Conservation (phyloP, 2,329 filamentous ascomycete species). For the Daldinia sp. region DNA sequence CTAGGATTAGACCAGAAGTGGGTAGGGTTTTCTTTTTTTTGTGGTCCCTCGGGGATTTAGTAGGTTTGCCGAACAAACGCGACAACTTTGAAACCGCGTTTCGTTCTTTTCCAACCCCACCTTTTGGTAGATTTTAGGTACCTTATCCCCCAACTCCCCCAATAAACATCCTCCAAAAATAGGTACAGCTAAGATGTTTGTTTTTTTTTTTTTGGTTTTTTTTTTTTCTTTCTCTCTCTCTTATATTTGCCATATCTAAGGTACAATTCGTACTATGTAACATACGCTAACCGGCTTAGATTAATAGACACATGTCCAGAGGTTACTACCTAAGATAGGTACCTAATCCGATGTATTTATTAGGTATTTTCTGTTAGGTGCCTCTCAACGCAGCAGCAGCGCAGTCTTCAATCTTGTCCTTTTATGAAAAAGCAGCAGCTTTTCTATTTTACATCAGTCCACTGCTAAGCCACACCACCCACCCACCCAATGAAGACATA, state of each 20-base stretch:
- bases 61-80: slow-evolving; percentile 21
- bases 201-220: too few relatives aligned
- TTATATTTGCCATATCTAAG: too few relatives aligned
- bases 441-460: not conserved
- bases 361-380: too few relatives aligned
- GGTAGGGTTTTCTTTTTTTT: slow-evolving; percentile 33
- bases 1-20: slow-evolving; percentile 26
- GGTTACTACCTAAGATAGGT: not conserved
- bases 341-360: not conserved
- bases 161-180: not conserved
- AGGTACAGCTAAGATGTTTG: not conserved
- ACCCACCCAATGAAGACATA: not conserved
- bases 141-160: not conserved
- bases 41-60: slow-evolving; percentile 24
- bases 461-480: not conserved
- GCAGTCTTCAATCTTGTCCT: not conserved
- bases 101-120: slow-evolving; percentile 13
- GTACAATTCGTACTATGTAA: not conserved
- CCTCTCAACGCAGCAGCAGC: too few relatives aligned
- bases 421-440: not conserved
- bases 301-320: too few relatives aligned
- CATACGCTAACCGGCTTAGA: not conserved
- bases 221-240: too few relatives aligned
- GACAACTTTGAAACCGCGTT: slow-evolving; percentile 31
- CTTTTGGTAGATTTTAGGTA: too few relatives aligned